Evolutionary conservation across 768 basidiomycete species (phyloP), one percentile per base, ranked within the genome.

Genomic region (Lactifluus hygrophoroides): DNA sequence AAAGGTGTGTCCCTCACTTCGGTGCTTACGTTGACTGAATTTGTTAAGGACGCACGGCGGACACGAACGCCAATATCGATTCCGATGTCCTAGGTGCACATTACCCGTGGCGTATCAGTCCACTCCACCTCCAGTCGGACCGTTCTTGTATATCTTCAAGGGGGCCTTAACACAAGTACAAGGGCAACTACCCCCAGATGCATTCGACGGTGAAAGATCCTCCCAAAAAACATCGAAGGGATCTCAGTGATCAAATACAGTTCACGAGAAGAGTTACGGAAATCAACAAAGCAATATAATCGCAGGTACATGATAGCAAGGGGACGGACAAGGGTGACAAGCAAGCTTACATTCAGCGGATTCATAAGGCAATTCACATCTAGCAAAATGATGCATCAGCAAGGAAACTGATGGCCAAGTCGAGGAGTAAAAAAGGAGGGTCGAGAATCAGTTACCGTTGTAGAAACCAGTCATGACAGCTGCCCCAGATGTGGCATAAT

Each of bases 121-220:
- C 17, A 78, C 76, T 35, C 84, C 87, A 4, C 88, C 87, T 0
- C 90, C 91, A 34, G 76, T 78, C 3, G 85, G 81, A 3, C 82
- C 88, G 1, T 94, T 84, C 70, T 66, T 94, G 37, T 95, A 94
- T 69, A 81, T 94, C 54, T 64, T 90, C 49, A 76, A 81, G 46
- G 93, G 93, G 4, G 86, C 90, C 17, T 77, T 95, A 57, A 91
- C 89, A n/a, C 88, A 88, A 66, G 74, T 86, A 64, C 93, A 95
- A 75, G 93, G 93, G 34, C 85, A 92, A 67, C 73, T 93, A 32
- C 93, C 93, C 10, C 71, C 77, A 46, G 90, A 90, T 63, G 93
- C 93, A 6, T 91, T 94, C 66, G 84, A 86, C 50, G 77, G 80
- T 40, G 79, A 79, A 60, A 67, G 23, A 43, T 9, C 42, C 2